These are phyloP conservation scores for Aspergillus bridgeri DNA, from an alignment of 495 filamentous ascomycete species.

Conservation along the genomic window DNA sequence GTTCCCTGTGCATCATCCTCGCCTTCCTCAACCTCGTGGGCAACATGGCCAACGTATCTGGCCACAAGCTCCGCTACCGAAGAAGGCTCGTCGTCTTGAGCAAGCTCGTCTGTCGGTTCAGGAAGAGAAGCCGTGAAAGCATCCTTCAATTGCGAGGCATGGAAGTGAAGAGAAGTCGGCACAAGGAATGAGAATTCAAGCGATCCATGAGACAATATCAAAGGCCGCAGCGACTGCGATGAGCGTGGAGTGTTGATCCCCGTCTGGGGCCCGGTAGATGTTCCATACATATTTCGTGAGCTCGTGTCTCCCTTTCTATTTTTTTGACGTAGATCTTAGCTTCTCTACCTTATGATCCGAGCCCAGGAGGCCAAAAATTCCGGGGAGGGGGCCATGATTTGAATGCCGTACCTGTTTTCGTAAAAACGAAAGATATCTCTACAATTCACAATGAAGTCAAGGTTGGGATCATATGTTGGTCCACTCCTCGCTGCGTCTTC, in stretches of 20 bases:
- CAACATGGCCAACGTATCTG: constrained; percentile 85
- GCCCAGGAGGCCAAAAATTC: too few species aligned
- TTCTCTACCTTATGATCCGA: neutral
- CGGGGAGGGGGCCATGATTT: neutral
- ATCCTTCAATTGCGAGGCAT: constrained; percentile 87
- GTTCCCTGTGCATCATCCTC: constrained; percentile 84
- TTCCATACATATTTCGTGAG: constrained; percentile 73
- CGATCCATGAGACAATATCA: constrained; percentile 85
- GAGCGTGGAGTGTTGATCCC: constrained; percentile 93
- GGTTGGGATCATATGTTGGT: constrained; percentile 3
- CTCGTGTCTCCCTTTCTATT: constrained; percentile 11
- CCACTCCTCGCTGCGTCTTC: constrained; percentile 7
- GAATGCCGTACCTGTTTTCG: neutral
- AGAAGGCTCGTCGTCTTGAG: constrained; percentile 95
- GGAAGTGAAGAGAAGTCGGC: constrained; percentile 91
- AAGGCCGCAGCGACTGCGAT: constrained; percentile 83
- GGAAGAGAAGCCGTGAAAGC: constrained; percentile 80
- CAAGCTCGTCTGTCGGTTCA: constrained; percentile 89
- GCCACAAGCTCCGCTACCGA: constrained; percentile 87
- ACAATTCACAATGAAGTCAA: neutral
- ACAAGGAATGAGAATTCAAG: constrained; percentile 94
- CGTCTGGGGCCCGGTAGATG: constrained; percentile 78
- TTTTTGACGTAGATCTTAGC: neutral
- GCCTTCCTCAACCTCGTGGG: constrained; percentile 79
- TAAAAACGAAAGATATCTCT: neutral